A percentile compares a stretch with the other conserved stretches of the same genome.
Evolutionary conservation across 2,329 filamentous ascomycete species (phyloP).

Genomic region (Sodiomyces alkalinus): DNA sequence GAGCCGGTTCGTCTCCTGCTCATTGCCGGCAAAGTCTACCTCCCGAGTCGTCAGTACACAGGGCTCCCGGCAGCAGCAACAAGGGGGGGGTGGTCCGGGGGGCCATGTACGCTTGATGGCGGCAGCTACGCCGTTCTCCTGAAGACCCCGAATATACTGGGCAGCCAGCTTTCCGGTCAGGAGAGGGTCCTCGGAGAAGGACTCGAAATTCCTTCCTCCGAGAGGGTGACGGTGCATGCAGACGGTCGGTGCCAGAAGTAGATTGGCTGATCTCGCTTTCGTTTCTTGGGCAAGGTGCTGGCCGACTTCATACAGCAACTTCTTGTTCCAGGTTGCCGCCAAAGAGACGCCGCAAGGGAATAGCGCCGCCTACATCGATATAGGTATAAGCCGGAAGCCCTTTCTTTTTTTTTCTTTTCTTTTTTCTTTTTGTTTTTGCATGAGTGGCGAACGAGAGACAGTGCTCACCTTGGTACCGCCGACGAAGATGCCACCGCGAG

Average conservation of each 20-base stretch:
- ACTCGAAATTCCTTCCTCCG: conserved; percentile 77
- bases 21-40: conserved; percentile 53
- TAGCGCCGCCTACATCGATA: conserved; percentile 46
- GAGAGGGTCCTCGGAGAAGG: conserved; percentile 69
- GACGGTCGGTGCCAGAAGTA: conserved; percentile 62
- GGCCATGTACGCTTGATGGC: conserved; percentile 54
- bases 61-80: too few species aligned
- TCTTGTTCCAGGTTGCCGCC: conserved; percentile 64
- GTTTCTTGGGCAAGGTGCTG: conserved; percentile 56
- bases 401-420: too few species aligned
- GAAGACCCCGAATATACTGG: conserved; percentile 56
- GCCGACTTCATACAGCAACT: conserved; percentile 54
- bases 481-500: conserved; percentile 53
- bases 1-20: conserved; percentile 54
- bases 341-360: conserved; percentile 69
- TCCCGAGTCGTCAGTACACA: conserved; percentile 5
- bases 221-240: conserved; percentile 72
- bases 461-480: conserved; percentile 45
- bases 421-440: too few species aligned
- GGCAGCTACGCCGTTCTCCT: conserved; percentile 58
- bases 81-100: too few species aligned
- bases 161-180: conserved; percentile 61
- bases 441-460: too few species aligned
- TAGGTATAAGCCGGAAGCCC: too few species aligned
- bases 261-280: conserved; percentile 57